phyloP scores from a whole-genome alignment of 179 eudicot genomes.

The Spergularia azorica region DNA sequence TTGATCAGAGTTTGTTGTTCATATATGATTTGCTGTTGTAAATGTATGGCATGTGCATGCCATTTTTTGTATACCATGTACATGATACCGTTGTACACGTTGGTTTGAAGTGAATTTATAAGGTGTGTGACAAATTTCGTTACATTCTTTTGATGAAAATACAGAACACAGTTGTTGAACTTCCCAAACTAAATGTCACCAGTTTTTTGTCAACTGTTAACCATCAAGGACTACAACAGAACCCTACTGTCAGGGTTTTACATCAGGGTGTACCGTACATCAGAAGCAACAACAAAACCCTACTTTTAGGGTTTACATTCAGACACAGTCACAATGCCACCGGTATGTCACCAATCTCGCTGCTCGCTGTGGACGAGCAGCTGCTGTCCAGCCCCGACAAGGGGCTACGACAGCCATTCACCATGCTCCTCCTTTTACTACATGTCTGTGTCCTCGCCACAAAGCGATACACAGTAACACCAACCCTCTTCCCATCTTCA shows the following conservation, averaged over 20 bases:
- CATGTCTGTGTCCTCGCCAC: conserved; percentile 21
- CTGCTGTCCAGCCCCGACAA: too few species aligned
- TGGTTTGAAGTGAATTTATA: not conserved
- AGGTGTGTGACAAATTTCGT: not conserved
- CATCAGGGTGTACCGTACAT: not conserved
- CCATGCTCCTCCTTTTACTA: too few species aligned
- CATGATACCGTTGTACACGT: not conserved
- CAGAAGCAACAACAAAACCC: not conserved
- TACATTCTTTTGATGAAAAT: not conserved
- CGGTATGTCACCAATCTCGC: too few species aligned
- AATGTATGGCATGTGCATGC: conserved; percentile 10
- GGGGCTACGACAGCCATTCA: too few species aligned
- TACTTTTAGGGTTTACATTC: not conserved
- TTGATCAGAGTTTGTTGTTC: not conserved
- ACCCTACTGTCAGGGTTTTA: not conserved
- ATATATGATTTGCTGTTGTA: conserved; percentile 1
- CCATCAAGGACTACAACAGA: not conserved
- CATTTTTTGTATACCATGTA: not conserved
- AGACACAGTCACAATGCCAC: too few species aligned
- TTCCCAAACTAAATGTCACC: not conserved
- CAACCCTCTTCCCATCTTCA: conserved; percentile 52
- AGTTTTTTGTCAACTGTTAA: not conserved
- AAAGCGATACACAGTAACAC: conserved; percentile 68
- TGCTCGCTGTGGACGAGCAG: too few species aligned
- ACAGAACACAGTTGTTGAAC: not conserved